Evolutionary conservation across 2,329 filamentous ascomycete species (phyloP), one percentile per base, ranked within the genome.

Genomic region (Cadophora sp.): DNA sequence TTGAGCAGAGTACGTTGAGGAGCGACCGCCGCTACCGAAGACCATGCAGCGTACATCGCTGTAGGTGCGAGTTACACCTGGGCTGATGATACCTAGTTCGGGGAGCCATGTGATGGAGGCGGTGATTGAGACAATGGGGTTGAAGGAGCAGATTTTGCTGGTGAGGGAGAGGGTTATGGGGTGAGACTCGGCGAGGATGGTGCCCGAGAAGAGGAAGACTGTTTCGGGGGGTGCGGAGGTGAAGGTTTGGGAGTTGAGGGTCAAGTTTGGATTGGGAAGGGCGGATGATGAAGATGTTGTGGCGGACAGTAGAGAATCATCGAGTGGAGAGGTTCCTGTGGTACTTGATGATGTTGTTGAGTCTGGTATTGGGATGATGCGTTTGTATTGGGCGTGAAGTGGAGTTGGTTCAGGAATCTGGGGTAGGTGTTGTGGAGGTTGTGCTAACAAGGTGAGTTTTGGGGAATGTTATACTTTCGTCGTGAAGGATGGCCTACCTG

Each of bases 141-240:
- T 53, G 0, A 6, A 3, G 24, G 50, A 27, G 24, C 50, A 53
- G 24, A 11, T 53, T 27, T 53, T 53, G 24, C 50, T 53, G 11
- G 50, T 53, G 3, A 53, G 26, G 24, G 3, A 5, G 24, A 53
- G 50, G 24, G 50, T 53, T 19, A 53, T 27, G 9, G 50, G 50
- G 50, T 53, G 50, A 5, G 50, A 53, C n/a, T 53, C 50, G 12
- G 50, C 50, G 50, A 53, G 50, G 24, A 53, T 53, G 11, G 24
- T 14, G 50, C 50, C 50, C 3, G 50, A 53, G 50, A 53, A 53
- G 11, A 53, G 1, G 24, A 53, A 53, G 12, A 53, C 50, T 27
- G 50, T 53, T 53, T 53, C 50, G 6, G 50, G 24, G 11, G 50
- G 50, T 53, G 50, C 50, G 24, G 24, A 27, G 19, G 24, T 16